Percentiles rank a stretch among this genome's conserved stretches.
Evolutionary conservation across 2,329 filamentous ascomycete genomes (phyloP).

Genomic region (Trichoderma arundinaceum): DNA sequence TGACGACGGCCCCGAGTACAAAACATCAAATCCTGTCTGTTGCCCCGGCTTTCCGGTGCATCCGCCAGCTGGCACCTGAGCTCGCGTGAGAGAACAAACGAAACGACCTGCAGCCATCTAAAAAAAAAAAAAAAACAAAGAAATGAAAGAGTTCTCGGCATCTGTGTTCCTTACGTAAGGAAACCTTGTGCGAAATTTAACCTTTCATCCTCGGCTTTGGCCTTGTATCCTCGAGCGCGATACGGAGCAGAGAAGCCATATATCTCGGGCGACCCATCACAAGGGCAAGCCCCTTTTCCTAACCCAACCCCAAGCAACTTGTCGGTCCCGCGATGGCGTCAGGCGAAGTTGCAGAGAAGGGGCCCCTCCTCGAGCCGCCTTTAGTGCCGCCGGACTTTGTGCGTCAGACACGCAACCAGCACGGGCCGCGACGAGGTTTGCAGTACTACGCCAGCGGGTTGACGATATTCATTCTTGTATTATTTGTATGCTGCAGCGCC

Average conservation of each 20-base stretch:
- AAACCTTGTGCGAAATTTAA: background rate
- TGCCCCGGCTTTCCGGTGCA: slow-evolving; percentile 23
- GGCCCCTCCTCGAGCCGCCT: slow-evolving; percentile 1
- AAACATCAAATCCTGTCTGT: slow-evolving; percentile 12
- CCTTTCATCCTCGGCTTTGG: background rate
- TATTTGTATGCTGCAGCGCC: slow-evolving; percentile 32
- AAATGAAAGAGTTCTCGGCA: background rate
- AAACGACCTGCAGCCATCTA: background rate
- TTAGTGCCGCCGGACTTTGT: background rate
- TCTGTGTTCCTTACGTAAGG: slow-evolving; percentile 26
- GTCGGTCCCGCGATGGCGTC: slow-evolving; percentile 8
- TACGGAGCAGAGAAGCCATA: background rate
- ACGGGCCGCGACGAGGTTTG: slow-evolving; percentile 15
- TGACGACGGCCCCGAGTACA: background rate
- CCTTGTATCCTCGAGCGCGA: background rate
- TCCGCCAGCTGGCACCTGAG: slow-evolving; percentile 22
- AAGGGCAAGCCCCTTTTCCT: background rate
- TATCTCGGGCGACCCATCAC: too few species aligned
- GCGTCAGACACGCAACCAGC: background rate
- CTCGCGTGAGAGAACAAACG: slow-evolving; percentile 16
- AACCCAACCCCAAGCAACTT: background rate
- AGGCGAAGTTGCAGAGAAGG: slow-evolving; percentile 2
- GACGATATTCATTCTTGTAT: slow-evolving; percentile 30
- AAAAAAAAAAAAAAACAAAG: background rate
- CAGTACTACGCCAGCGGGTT: background rate